Conservation (phyloP, 139 green algal species). For the Picochlorum sp. region DNA sequence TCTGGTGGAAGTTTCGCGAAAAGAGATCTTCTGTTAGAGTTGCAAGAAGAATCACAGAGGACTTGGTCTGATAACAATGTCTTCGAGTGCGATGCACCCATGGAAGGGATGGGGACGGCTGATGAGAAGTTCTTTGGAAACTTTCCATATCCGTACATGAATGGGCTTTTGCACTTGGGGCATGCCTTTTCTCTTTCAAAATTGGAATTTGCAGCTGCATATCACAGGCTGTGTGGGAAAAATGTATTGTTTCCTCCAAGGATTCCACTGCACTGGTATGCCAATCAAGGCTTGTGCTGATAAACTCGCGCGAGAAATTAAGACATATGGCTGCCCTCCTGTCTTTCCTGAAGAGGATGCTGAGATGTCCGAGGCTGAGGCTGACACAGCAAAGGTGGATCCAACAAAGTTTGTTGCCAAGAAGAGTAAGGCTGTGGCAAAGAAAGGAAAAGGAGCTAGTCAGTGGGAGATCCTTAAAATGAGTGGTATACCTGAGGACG, state of each 20-base stretch:
- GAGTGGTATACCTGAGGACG: slow-evolving; percentile 73
- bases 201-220: slow-evolving; percentile 94
- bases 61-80: slow-evolving; percentile 70
- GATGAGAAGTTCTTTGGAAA: slow-evolving; percentile 95
- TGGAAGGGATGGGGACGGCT: slow-evolving; percentile 1
- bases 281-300: slow-evolving; percentile 97
- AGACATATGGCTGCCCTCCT: slow-evolving; percentile 77
- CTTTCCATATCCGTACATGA: slow-evolving; percentile 99
- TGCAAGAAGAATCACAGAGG: slow-evolving; percentile 67
- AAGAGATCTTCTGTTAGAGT: slow-evolving; percentile 73
- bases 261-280: slow-evolving; percentile 99
- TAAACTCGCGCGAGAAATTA: slow-evolving; percentile 84
- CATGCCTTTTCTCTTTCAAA: slow-evolving; percentile 98
- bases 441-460: slow-evolving; percentile 60
- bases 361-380: slow-evolving; percentile 4
- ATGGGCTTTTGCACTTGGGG: slow-evolving; percentile 94
- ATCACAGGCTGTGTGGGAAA: slow-evolving; percentile 82
- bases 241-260: slow-evolving; percentile 93
- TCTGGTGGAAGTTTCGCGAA: slow-evolving; percentile 29
- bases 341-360: slow-evolving; percentile 48
- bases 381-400: slow-evolving; percentile 31
- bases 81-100: slow-evolving; percentile 80
- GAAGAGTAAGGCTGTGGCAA: slow-evolving; percentile 85
- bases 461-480: slow-evolving; percentile 93
- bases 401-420: slow-evolving; percentile 87